Conservation (phyloP, 352 stramenopile species). For the Ophiocytium majus region DNA sequence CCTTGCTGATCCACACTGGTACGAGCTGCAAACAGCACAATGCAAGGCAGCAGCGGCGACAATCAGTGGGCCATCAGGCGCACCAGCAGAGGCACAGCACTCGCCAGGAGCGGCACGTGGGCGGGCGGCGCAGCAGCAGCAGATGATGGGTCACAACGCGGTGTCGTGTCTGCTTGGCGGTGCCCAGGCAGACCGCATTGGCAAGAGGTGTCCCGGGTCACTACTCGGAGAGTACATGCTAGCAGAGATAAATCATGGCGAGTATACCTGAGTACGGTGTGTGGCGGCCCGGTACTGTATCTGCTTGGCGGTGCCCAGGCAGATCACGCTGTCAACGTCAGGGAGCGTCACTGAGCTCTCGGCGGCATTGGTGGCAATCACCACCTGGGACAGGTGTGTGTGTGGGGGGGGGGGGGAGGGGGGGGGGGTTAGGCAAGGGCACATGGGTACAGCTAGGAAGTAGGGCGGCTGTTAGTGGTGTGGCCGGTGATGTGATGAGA, state of each 20-base stretch:
- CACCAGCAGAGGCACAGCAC: too few relatives aligned
- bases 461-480: too few relatives aligned
- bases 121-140: too few relatives aligned
- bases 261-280: constrained; percentile 59
- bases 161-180: constrained; percentile 71
- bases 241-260: too few relatives aligned
- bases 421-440: too few relatives aligned
- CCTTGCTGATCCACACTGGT: constrained; percentile 84
- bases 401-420: too few relatives aligned
- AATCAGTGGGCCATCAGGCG: too few relatives aligned
- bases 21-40: constrained; percentile 61
- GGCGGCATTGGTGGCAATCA: constrained; percentile 74
- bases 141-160: constrained; percentile 64
- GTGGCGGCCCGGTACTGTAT: constrained; percentile 68
- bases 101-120: too few relatives aligned
- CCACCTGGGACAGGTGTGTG: constrained; percentile 52
- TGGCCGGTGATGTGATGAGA: too few relatives aligned
- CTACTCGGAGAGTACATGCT: too few relatives aligned
- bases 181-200: constrained; percentile 72
- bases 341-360: constrained; percentile 74
- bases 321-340: constrained; percentile 74
- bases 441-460: too few relatives aligned
- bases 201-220: too few relatives aligned
- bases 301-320: constrained; percentile 68
- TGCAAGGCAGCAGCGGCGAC: background rate